Percentiles rank a stretch among this genome's conserved stretches.
Conservation (phyloP, 1,139 yeast genomes). For the Zygosaccharomyces sapae region DNA sequence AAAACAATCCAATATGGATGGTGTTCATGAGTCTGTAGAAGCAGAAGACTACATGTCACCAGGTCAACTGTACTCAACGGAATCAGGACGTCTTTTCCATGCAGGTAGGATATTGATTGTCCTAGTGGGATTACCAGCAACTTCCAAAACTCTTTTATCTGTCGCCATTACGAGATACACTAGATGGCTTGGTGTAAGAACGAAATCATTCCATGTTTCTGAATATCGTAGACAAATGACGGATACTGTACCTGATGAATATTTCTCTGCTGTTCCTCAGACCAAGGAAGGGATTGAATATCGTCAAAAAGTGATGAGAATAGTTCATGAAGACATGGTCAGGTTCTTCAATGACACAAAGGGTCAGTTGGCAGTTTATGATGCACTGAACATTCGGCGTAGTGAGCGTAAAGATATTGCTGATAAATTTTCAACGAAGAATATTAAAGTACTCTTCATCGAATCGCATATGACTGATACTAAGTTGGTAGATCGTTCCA, state of each 20-base stretch:
- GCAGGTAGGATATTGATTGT: slow-evolving; percentile 92
- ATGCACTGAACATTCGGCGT: slow-evolving; percentile 84
- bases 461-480: slow-evolving; percentile 83
- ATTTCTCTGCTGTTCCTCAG: slow-evolving; percentile 62
- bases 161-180: slow-evolving; percentile 87
- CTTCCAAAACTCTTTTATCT: slow-evolving; percentile 91
- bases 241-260: slow-evolving; percentile 59
- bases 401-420: slow-evolving; percentile 60
- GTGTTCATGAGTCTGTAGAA: slow-evolving; percentile 38
- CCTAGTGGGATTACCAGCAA: slow-evolving; percentile 90
- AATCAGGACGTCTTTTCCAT: slow-evolving; percentile 83
- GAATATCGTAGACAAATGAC: slow-evolving; percentile 74
- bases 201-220: slow-evolving; percentile 88
- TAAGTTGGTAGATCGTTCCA: slow-evolving; percentile 64
- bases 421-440: slow-evolving; percentile 49
- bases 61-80: slow-evolving; percentile 88
- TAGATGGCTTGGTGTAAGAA: slow-evolving; percentile 92
- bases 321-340: slow-evolving; percentile 66
- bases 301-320: slow-evolving; percentile 56
- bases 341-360: slow-evolving; percentile 65
- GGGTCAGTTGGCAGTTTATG: slow-evolving; percentile 95
- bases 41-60: slow-evolving; percentile 49
- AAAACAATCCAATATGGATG: slow-evolving; percentile 26
- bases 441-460: slow-evolving; percentile 77
- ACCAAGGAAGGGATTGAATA: slow-evolving; percentile 51